A percentile compares a stretch with the other conserved stretches of the same genome.
Evolutionary conservation across 495 filamentous ascomycete genomes (phyloP).

Genomic region (Penicillium alfredii): DNA sequence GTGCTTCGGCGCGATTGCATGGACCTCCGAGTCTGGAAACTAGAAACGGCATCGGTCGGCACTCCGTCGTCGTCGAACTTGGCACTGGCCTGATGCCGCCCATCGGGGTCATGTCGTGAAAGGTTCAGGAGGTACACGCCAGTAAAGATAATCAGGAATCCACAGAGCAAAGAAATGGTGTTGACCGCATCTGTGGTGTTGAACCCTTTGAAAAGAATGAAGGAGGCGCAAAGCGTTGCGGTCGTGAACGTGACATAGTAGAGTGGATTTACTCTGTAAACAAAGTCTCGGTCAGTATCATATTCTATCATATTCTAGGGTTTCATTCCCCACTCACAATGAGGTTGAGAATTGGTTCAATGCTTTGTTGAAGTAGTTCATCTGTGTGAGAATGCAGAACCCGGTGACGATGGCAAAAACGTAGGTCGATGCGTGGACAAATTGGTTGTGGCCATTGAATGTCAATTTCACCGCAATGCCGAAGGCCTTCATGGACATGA

Average conservation of each 20-base stretch:
- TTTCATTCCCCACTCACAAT: constrained; percentile 68
- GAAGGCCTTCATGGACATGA: constrained; percentile 98
- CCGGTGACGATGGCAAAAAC: constrained; percentile 89
- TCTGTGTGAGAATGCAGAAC: constrained; percentile 94
- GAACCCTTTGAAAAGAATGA: constrained; percentile 96
- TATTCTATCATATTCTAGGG: background rate
- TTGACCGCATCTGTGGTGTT: constrained; percentile 92
- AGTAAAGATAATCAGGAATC: constrained; percentile 94
- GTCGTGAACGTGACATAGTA: constrained; percentile 99
- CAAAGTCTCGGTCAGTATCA: constrained; percentile 22
- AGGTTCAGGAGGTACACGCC: constrained; percentile 97
- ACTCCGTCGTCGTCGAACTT: constrained; percentile 65
- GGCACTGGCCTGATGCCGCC: constrained; percentile 57
- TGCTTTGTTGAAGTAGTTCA: constrained; percentile 99
- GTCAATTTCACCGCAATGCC: constrained; percentile 95
- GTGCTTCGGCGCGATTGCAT: constrained; percentile 82
- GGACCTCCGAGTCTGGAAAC: constrained; percentile 77
- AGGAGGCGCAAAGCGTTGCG: constrained; percentile 86
- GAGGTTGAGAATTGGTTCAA: constrained; percentile 94
- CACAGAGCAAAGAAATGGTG: constrained; percentile 86
- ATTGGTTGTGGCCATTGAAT: constrained; percentile 86
- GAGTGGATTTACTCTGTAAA: constrained; percentile 87
- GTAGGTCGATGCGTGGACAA: constrained; percentile 87
- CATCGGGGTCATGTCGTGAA: constrained; percentile 83
- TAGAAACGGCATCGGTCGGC: constrained; percentile 86